Conservation (phyloP, 805 yeast species). For the Torulaspora indica region DNA sequence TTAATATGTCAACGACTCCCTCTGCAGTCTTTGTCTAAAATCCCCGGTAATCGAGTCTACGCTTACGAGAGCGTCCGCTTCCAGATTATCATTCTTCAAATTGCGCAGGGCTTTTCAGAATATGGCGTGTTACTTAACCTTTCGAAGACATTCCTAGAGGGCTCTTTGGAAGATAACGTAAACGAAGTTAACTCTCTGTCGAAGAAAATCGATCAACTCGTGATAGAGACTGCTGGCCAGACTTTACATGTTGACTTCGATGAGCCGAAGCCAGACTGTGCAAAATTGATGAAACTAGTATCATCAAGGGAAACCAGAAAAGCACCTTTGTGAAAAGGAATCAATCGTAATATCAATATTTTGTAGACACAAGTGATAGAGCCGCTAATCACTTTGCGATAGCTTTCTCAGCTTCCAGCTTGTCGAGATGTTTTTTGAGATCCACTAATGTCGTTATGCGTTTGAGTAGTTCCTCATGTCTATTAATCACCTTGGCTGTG, state of each 20-base stretch:
- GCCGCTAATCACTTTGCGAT: constrained; percentile 35
- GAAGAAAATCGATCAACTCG: constrained; percentile 8
- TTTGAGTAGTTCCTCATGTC: constrained; percentile 70
- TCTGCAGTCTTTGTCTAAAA: background rate
- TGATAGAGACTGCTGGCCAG: constrained; percentile 2
- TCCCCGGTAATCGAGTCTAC: background rate
- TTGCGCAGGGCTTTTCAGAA: constrained; percentile 27
- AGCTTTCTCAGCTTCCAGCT: constrained; percentile 71
- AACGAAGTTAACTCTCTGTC: constrained; percentile 3
- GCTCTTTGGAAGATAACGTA: background rate
- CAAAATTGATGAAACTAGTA: background rate
- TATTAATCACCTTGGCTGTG: constrained; percentile 68
- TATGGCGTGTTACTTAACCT: constrained; percentile 3
- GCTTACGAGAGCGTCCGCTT: constrained; percentile 9
- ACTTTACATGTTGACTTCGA: background rate
- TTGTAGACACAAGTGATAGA: no score
- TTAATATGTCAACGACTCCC: constrained; percentile 11
- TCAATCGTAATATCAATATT: background rate
- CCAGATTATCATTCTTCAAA: constrained; percentile 13
- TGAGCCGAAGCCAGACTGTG: background rate
- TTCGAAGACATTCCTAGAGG: constrained; percentile 7
- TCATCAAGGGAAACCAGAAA: background rate
- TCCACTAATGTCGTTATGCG: constrained; percentile 71
- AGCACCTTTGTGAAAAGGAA: no score
- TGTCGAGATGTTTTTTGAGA: constrained; percentile 80